Percentiles rank a stretch among this genome's conserved stretches.
Conservation (phyloP, 2,329 filamentous ascomycete genomes). For the Claviceps fusiformis region DNA sequence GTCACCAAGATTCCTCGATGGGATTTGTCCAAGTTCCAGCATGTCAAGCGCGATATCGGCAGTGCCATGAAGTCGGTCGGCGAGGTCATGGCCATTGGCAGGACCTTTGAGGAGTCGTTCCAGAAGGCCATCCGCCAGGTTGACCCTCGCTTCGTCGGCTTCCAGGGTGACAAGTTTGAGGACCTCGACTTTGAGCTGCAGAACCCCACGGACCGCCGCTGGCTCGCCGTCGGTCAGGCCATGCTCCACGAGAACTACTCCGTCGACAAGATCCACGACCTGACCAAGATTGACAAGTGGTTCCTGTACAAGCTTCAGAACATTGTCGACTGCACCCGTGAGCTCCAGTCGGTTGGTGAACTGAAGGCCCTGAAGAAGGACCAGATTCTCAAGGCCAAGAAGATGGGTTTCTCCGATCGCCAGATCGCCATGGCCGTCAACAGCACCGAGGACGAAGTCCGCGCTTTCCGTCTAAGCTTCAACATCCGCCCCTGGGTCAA, state of each 20-base stretch:
- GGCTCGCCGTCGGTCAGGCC: slow-evolving; percentile 93
- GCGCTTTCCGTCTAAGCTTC: slow-evolving; percentile 70
- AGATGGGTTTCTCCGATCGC: slow-evolving; percentile 92
- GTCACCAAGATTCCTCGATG: slow-evolving; percentile 98
- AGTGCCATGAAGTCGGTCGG: slow-evolving; percentile 98
- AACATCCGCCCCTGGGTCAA: slow-evolving; percentile 93
- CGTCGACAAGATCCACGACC: slow-evolving; percentile 78
- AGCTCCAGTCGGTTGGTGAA: slow-evolving; percentile 72
- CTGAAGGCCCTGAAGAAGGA: slow-evolving; percentile 80
- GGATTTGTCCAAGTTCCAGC: slow-evolving; percentile 98
- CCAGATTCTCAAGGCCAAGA: slow-evolving; percentile 82
- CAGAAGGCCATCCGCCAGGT: slow-evolving; percentile 98
- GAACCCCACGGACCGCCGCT: slow-evolving; percentile 91
- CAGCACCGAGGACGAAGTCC: slow-evolving; percentile 78
- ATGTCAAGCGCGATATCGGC: slow-evolving; percentile 94
- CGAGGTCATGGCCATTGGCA: slow-evolving; percentile 97
- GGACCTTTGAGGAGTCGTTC: slow-evolving; percentile 97
- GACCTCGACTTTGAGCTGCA: slow-evolving; percentile 78
- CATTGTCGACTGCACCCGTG: slow-evolving; percentile 78
- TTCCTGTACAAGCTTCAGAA: slow-evolving; percentile 98
- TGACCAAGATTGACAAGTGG: slow-evolving; percentile 99
- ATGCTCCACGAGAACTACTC: slow-evolving; percentile 96
- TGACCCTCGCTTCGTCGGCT: slow-evolving; percentile 79
- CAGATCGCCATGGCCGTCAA: slow-evolving; percentile 83
- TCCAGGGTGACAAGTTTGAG: slow-evolving; percentile 91